These are phyloP conservation scores for Sanguinoderma infundibulare DNA, from an alignment of 1,284 basidiomycete species.

Conservation along the genomic window DNA sequence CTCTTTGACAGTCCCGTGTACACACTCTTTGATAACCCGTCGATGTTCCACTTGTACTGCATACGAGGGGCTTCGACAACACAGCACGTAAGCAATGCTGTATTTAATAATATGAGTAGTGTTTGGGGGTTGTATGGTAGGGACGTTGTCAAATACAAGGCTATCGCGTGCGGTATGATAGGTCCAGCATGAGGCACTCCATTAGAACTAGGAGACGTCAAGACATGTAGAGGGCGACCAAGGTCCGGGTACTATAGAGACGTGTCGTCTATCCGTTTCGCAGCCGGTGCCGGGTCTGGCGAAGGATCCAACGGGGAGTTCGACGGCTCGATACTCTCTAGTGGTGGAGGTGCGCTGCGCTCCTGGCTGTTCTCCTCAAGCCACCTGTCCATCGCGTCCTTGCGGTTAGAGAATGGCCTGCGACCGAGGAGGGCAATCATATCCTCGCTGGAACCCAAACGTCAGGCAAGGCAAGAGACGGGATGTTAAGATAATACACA, in stretches of 20 bases:
- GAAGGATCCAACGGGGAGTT: conserved; percentile 2
- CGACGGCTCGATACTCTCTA: conserved; percentile 45
- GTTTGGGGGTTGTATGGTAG: conserved; percentile 29
- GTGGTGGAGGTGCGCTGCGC: conserved; percentile 58
- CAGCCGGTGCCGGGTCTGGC: conserved; percentile 50
- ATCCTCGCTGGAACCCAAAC: conserved; percentile 62
- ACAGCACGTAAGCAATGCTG: neutral
- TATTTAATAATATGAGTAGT: conserved; percentile 28
- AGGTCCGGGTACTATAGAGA: conserved; percentile 17
- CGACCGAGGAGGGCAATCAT: conserved; percentile 88
- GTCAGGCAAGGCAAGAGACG: conserved; percentile 10
- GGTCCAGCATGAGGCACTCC: conserved; percentile 24
- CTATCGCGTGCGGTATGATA: conserved; percentile 23
- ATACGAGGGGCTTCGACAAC: neutral
- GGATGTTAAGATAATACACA: conserved; percentile 37
- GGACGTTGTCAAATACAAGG: conserved; percentile 28
- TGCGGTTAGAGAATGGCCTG: conserved; percentile 78
- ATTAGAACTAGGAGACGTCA: conserved; percentile 19
- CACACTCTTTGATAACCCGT: no score
- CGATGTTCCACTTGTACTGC: no score
- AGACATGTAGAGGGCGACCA: conserved; percentile 7
- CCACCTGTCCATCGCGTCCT: conserved; percentile 95
- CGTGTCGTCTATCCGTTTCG: conserved; percentile 41
- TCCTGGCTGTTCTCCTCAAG: conserved; percentile 75
- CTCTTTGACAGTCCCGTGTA: conserved; percentile 34